Conservation (phyloP, 495 filamentous ascomycete genomes). For the Xeromyces bisporus region DNA sequence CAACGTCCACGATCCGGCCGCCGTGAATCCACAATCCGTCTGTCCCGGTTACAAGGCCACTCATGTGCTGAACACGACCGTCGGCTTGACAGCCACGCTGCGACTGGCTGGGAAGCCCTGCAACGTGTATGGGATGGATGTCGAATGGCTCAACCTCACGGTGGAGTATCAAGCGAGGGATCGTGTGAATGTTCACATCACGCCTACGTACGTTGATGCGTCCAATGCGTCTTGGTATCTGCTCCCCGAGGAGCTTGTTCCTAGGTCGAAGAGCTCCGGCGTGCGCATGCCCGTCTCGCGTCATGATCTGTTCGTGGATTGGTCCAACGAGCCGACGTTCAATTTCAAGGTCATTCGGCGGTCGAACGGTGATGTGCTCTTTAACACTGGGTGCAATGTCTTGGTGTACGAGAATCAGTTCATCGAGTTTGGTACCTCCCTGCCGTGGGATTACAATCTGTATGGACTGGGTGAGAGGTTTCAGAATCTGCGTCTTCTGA, state of each 20-base stretch:
- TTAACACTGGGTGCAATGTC: constrained; percentile 52
- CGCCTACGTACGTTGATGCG: constrained; percentile 42
- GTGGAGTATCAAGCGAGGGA: constrained; percentile 67
- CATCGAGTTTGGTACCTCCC: constrained; percentile 47
- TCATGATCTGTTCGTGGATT: constrained; percentile 38
- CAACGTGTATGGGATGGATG: constrained; percentile 53
- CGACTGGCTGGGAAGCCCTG: constrained; percentile 49
- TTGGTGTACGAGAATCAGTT: constrained; percentile 72
- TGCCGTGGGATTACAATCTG: constrained; percentile 50
- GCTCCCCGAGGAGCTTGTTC: constrained; percentile 46
- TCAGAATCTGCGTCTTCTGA: constrained; percentile 55
- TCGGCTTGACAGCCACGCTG: constrained; percentile 38
- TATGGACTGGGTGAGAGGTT: constrained; percentile 73
- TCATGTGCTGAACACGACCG: constrained; percentile 36
- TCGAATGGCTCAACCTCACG: constrained; percentile 45
- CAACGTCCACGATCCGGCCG: no score
- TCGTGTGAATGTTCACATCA: constrained; percentile 35
- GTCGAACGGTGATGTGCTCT: constrained; percentile 59
- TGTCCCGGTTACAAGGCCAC: constrained; percentile 62
- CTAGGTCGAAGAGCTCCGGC: constrained; percentile 34
- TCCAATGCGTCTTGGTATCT: constrained; percentile 53
- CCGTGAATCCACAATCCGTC: no score
- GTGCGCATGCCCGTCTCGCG: constrained; percentile 34
- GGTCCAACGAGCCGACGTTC: constrained; percentile 45
- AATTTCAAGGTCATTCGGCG: constrained; percentile 39